These are phyloP conservation scores for Neofusicoccum cordaticola DNA, from an alignment of 2,329 filamentous ascomycete genomes.

Conservation along the genomic window DNA sequence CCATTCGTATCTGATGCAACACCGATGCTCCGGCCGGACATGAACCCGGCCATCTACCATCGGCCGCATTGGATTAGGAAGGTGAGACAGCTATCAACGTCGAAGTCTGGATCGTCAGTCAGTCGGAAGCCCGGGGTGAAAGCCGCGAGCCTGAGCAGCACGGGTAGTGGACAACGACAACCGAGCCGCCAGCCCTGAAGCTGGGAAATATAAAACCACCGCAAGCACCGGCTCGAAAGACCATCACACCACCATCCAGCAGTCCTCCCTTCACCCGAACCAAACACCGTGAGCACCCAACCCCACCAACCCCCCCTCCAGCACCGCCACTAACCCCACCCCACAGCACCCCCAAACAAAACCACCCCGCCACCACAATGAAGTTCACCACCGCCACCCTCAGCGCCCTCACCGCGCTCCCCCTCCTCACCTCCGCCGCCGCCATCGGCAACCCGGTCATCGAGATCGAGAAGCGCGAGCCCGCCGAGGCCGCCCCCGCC, in stretches of 20 bases:
- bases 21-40: no score
- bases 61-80: no score
- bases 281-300: neutral
- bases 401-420: neutral
- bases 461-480: neutral
- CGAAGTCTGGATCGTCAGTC: no score
- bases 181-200: neutral
- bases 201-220: neutral
- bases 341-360: no score
- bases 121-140: no score
- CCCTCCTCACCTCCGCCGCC: neutral
- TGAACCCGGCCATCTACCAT: no score
- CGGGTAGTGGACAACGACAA: no score
- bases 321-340: neutral
- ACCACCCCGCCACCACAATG: neutral
- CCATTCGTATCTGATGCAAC: no score
- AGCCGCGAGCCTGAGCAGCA: no score
- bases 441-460: neutral
- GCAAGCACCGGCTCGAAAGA: neutral
- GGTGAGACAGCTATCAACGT: no score
- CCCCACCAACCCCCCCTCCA: neutral
- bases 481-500: neutral
- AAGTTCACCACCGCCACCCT: neutral
- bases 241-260: neutral
- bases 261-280: no score